A percentile compares a stretch with the other conserved stretches of the same genome.
Evolutionary conservation across 2,329 filamentous ascomycete species (phyloP).

Genomic region (Nemania abortiva): DNA sequence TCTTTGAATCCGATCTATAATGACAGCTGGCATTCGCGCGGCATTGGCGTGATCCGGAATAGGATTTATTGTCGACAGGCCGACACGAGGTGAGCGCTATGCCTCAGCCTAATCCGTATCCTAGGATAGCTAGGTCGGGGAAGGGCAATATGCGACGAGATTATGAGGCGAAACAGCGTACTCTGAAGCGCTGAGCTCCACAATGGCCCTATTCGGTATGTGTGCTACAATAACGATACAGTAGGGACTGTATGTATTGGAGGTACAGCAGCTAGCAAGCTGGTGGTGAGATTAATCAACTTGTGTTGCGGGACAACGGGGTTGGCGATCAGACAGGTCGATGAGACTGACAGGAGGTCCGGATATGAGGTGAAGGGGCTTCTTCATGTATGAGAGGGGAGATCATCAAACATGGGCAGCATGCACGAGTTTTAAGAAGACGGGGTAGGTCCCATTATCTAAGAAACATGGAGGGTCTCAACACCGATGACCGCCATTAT

Average conservation of each 20-base stretch:
- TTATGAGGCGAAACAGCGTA: constrained; percentile 38
- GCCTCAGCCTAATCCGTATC: constrained; percentile 38
- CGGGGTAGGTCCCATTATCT: constrained; percentile 44
- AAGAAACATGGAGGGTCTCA: constrained; percentile 49
- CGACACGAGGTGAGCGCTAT: constrained; percentile 15
- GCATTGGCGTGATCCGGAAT: constrained; percentile 53
- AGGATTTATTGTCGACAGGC: constrained; percentile 23
- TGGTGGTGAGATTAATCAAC: constrained; percentile 35
- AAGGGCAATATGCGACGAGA: constrained; percentile 38
- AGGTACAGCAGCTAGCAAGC: not conserved
- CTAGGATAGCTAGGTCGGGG: constrained; percentile 33
- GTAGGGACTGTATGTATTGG: not conserved
- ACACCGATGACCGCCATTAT: constrained; percentile 52
- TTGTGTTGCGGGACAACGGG: constrained; percentile 50
- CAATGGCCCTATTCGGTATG: constrained; percentile 15
- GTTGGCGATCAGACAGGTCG: constrained; percentile 55
- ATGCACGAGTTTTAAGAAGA: constrained; percentile 58
- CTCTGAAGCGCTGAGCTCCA: constrained; percentile 38
- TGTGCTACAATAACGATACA: constrained; percentile 32
- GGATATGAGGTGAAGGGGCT: constrained; percentile 53
- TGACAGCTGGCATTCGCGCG: constrained; percentile 67
- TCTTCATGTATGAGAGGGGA: constrained; percentile 53
- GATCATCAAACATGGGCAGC: constrained; percentile 55
- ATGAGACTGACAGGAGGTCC: constrained; percentile 52
- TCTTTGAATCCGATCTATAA: constrained; percentile 64